Percentiles rank a stretch among this genome's conserved stretches.
These are phyloP conservation scores for Botryobasidium botryosum DNA, from an alignment of 768 basidiomycete genomes.

Conservation along the genomic window DNA sequence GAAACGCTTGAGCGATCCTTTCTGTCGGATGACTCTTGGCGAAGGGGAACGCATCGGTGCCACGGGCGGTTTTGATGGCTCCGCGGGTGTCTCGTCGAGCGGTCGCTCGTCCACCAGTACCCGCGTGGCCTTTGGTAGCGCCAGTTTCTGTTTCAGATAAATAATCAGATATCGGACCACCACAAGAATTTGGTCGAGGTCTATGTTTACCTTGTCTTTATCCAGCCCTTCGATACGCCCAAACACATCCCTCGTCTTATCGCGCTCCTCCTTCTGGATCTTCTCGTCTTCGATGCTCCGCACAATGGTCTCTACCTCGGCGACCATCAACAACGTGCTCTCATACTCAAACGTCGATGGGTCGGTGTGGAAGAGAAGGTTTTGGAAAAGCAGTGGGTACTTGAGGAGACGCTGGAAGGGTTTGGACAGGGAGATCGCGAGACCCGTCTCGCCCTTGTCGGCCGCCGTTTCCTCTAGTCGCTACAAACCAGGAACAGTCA, in stretches of 20 bases:
- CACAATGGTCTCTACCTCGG: constrained; percentile 91
- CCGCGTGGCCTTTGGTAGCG: constrained; percentile 77
- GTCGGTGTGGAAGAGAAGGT: constrained; percentile 90
- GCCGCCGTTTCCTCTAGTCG: constrained; percentile 63
- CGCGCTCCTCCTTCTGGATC: constrained; percentile 87
- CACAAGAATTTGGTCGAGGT: not conserved
- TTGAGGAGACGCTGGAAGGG: constrained; percentile 95
- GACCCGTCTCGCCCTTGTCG: constrained; percentile 82
- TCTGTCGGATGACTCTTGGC: constrained; percentile 39
- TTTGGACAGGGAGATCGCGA: constrained; percentile 90
- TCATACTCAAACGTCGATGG: constrained; percentile 97
- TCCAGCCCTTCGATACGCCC: constrained; percentile 94
- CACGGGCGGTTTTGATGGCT: not conserved
- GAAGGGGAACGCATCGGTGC: not conserved
- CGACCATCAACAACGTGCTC: constrained; percentile 88
- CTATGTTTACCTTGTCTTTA: constrained; percentile 53
- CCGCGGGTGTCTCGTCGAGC: constrained; percentile 20
- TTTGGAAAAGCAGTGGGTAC: constrained; percentile 95
- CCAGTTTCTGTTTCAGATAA: no score
- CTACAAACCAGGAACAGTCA: constrained; percentile 6
- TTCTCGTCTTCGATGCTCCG: constrained; percentile 97
- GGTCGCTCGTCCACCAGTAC: constrained; percentile 62
- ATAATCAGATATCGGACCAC: not conserved
- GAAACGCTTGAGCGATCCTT: constrained; percentile 74
- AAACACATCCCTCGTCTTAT: constrained; percentile 87